Base-by-base conservation (phyloP, 2,329 filamentous ascomycete genomes). In the Pezicula rhizophila region DNA sequence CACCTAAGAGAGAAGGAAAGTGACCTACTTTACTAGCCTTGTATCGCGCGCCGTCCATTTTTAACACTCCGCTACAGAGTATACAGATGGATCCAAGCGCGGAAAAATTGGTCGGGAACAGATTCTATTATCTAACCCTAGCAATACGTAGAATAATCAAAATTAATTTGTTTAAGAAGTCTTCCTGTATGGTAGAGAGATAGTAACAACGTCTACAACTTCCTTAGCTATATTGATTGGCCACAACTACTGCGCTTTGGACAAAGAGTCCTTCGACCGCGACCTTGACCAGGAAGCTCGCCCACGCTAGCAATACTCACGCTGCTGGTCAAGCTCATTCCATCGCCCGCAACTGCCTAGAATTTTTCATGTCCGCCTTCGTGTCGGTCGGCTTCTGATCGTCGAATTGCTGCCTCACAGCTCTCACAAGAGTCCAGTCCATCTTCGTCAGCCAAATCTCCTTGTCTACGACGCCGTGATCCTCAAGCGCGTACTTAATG, bases 401-500 rank as follows among this genome's bases (percentile, higher is more conserved):
- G 45, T 66, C 58, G 38, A 65, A 68, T 15, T 61, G 50, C 34
- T 69, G 28, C 46, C 57, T 64, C 39, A 57, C 50, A 46, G 66
- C 56, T 49, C 67, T 60, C 35, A 70, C 65, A 31, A 69, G 61
- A 35, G 64, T 68, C 64, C 64, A 70, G 4, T 68, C 57, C 64
- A 68, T 63, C 4, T 56, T 55, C 3, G 60, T 69, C 1, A 33
- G 10, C 11, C 64, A 57, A 28, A 69, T 67, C 51, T 70, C 67
- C 51, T 64, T 58, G 31, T 71, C 63, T n/a, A 70, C 46, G 11
- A 66, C 49, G 45, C 49, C 40, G 12, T 71, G 68, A 47, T 71
- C 68, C 45, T 66, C 58, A 20, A 71, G 59, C 4, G 68, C 64
- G 47, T 66, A 63, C 52, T 69, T 70, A 55, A 70, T 51, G 42